Conservation (phyloP, 2,329 filamentous ascomycete species). For the Neofusicoccum umdonicola region DNA sequence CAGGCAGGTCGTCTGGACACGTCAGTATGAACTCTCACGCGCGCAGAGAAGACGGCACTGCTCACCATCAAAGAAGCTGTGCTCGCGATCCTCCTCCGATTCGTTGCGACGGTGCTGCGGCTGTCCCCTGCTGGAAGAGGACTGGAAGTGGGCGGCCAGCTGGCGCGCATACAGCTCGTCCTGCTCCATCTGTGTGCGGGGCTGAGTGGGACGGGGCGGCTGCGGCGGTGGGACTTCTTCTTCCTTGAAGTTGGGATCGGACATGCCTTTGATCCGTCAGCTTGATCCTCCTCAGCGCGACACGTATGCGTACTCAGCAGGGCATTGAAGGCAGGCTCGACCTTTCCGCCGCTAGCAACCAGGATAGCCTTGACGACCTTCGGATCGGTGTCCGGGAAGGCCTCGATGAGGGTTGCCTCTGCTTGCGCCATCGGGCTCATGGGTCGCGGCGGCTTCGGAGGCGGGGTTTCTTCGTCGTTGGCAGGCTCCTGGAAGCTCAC, state of each 20-base stretch:
- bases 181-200: constrained; percentile 78
- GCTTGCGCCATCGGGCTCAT: constrained; percentile 79
- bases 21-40: neutral
- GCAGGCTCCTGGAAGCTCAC: constrained; percentile 49
- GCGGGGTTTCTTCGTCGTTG: constrained; percentile 56
- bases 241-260: constrained; percentile 51
- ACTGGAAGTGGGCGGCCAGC: constrained; percentile 84
- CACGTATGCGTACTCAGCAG: constrained; percentile 64
- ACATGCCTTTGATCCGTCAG: constrained; percentile 45
- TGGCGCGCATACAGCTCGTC: constrained; percentile 92
- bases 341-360: constrained; percentile 76
- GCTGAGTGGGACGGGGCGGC: constrained; percentile 70
- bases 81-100: constrained; percentile 60
- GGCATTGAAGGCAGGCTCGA: constrained; percentile 95
- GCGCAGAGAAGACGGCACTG: neutral
- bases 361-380: constrained; percentile 84
- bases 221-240: constrained; percentile 65
- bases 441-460: constrained; percentile 78
- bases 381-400: constrained; percentile 80
- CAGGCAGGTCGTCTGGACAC: constrained; percentile 75
- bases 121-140: constrained; percentile 23
- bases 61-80: constrained; percentile 81
- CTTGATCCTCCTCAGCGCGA: neutral
- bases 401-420: constrained; percentile 84
- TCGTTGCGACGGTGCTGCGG: constrained; percentile 41